A percentile compares a stretch with the other conserved stretches of the same genome.
phyloP scores from a whole-genome alignment of 306 rosid genomes.

The Dryas alaskensis region DNA sequence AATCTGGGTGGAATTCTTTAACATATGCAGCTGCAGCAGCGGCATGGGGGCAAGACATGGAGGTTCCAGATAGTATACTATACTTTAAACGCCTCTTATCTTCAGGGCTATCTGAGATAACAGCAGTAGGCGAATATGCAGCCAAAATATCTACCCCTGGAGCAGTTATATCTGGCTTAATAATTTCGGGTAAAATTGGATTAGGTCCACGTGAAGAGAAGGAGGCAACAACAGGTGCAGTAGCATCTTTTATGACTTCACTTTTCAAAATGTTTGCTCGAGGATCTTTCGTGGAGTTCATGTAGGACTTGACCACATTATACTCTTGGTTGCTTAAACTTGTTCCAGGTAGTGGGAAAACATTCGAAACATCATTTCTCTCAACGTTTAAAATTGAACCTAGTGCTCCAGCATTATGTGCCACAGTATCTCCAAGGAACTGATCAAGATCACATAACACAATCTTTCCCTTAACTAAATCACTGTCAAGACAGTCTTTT shows the following conservation, averaged over 20 bases:
- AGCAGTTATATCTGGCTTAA: conserved; percentile 38
- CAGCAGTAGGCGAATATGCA: conserved; percentile 19
- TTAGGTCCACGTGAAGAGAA: conserved; percentile 41
- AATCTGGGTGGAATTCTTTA: conserved; percentile 29
- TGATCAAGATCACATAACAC: neutral
- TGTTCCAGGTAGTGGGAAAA: neutral
- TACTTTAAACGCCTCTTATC: conserved; percentile 23
- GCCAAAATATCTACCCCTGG: conserved; percentile 41
- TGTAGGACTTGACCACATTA: neutral
- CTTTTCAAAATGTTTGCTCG: conserved; percentile 30
- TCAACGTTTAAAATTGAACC: neutral
- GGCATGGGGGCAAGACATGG: conserved; percentile 44
- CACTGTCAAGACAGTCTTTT: neutral
- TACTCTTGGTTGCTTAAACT: neutral
- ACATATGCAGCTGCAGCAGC: conserved; percentile 30
- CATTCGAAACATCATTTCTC: neutral
- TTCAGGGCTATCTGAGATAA: neutral
- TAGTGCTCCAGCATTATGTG: neutral
- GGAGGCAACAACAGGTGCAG: conserved; percentile 33
- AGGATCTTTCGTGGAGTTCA: conserved; percentile 17
- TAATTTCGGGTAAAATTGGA: conserved; percentile 25
- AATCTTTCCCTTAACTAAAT: conserved; percentile 3
- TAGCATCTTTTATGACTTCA: conserved; percentile 17
- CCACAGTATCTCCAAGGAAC: too few relatives aligned
- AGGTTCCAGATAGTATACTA: conserved; percentile 36